These are phyloP conservation scores for Davidsoniella virescens DNA, from an alignment of 2,329 filamentous ascomycete species.

Conservation along the genomic window DNA sequence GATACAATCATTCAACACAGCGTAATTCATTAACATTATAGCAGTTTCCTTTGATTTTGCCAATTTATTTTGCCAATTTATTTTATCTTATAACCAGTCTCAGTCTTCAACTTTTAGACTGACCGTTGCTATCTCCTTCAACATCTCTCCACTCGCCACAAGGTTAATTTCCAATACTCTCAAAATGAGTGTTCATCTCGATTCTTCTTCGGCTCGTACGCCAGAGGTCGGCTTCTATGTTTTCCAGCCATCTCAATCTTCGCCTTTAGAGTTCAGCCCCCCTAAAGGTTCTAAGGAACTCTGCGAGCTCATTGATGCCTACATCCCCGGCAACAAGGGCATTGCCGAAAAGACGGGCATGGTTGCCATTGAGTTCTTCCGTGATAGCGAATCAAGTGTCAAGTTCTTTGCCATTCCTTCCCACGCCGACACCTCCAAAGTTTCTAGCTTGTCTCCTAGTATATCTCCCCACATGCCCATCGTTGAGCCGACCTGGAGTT, in stretches of 20 bases:
- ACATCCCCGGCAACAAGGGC: slow-evolving; percentile 35
- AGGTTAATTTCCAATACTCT: not conserved
- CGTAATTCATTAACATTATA: no score
- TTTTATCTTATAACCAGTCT: no score
- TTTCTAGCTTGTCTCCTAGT: not conserved
- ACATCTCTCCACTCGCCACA: not conserved
- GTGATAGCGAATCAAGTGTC: slow-evolving; percentile 33
- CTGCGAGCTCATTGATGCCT: slow-evolving; percentile 41
- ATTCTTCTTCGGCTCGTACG: slow-evolving; percentile 16
- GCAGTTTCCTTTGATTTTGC: no score
- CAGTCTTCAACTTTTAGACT: no score
- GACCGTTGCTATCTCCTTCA: not conserved
- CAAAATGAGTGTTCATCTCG: slow-evolving; percentile 11
- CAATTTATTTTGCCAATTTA: no score
- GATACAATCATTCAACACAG: no score
- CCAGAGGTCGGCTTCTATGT: slow-evolving; percentile 37
- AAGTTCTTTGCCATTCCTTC: slow-evolving; percentile 41
- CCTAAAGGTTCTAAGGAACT: slow-evolving; percentile 45
- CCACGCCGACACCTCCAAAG: slow-evolving; percentile 19
- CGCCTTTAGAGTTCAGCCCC: slow-evolving; percentile 49
- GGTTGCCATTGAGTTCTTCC: slow-evolving; percentile 43
- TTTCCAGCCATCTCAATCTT: slow-evolving; percentile 37
- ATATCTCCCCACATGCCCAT: slow-evolving; percentile 6
- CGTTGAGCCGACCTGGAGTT: not conserved
- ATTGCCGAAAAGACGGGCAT: slow-evolving; percentile 42